Base-by-base conservation (phyloP, 352 stramenopile species). In the Blastocystis hominis region DNA sequence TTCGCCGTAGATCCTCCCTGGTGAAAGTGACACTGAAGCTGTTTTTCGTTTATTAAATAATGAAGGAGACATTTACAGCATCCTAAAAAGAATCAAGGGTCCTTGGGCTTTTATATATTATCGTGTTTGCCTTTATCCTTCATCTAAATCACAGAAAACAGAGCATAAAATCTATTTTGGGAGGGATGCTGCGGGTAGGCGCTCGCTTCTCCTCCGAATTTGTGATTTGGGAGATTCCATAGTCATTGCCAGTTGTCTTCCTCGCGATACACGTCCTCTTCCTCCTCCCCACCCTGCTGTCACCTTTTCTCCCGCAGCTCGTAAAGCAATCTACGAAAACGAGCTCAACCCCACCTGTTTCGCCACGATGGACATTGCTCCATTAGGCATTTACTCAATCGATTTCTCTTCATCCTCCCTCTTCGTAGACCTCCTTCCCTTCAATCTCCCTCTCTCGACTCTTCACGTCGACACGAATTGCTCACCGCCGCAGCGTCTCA, bases 41-140 rank as follows among this genome's bases (percentile, higher is more conserved):
- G 53, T 80, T 3, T 80, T 80, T 64, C 70, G 55, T 15, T 5
- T 7, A 10, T 36, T 80, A 6, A 6, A 80, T 42, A 47, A 42
- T 24, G 4, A 40, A n/a, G 10, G 7, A 30, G 30, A 36, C 36
- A 47, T 80, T 1, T 20, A 44, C 24, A 40, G 42, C 15, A 46
- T 80, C 38, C n/a, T 80, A 40, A 42, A 36, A 13, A 5, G 17
- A 30, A 80, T 80, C 44, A 24, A 80, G 70, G 70, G 70, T 5
- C 70, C 70, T 15, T 80, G 44, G 44, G 36, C 70, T 30, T 80
- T 80, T 63, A 42, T 80, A 13, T 80, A 44, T 24, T 80, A 80
- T 42, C 13, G 44, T 13, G 70, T 80, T 62, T 24, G 3, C 30
- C 42, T n/a, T 30, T 30, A 30, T 13, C n/a, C 36, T 6, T 20